These are phyloP conservation scores for Ophiorrhiza pumila DNA, from an alignment of 257 asterid species.

Conservation along the genomic window DNA sequence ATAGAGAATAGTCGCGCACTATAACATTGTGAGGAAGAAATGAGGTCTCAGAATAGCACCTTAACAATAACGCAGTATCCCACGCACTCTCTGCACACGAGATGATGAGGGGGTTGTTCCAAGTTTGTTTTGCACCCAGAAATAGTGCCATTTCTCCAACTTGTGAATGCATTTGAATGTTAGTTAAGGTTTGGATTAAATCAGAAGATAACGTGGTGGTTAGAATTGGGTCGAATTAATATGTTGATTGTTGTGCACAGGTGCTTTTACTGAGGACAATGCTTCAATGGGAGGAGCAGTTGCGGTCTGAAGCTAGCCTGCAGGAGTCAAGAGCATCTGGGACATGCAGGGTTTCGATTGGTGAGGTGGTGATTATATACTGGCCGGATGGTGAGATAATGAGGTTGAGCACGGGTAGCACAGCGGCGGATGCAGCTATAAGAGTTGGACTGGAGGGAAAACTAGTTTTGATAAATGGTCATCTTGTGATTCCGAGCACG, in stretches of 20 bases:
- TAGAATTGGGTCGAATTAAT: not conserved
- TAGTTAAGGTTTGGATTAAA: too few relatives aligned
- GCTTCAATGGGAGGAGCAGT: slow-evolving; percentile 98
- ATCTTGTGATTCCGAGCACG: slow-evolving; percentile 73
- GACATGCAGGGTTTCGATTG: slow-evolving; percentile 36
- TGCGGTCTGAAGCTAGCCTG: slow-evolving; percentile 73
- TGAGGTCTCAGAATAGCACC: not conserved
- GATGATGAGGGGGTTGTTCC: not conserved
- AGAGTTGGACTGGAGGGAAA: slow-evolving; percentile 77
- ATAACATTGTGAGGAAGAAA: not conserved
- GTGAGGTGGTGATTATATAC: slow-evolving; percentile 81
- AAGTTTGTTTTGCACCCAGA: not conserved
- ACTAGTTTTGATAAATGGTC: slow-evolving; percentile 81
- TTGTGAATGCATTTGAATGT: too few relatives aligned
- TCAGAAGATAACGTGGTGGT: too few relatives aligned
- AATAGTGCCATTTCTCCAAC: not conserved
- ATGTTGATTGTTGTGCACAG: slow-evolving; percentile 27
- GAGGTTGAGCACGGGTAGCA: slow-evolving; percentile 87
- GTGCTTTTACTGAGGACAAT: slow-evolving; percentile 79
- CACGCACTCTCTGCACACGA: not conserved
- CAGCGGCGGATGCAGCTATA: slow-evolving; percentile 95
- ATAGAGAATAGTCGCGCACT: too few relatives aligned
- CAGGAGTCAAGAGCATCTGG: slow-evolving; percentile 24
- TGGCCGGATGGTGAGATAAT: slow-evolving; percentile 95
- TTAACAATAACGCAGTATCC: too few relatives aligned